phyloP scores from a whole-genome alignment of 148 eudicot species.

The Gaultheria prostrata region DNA sequence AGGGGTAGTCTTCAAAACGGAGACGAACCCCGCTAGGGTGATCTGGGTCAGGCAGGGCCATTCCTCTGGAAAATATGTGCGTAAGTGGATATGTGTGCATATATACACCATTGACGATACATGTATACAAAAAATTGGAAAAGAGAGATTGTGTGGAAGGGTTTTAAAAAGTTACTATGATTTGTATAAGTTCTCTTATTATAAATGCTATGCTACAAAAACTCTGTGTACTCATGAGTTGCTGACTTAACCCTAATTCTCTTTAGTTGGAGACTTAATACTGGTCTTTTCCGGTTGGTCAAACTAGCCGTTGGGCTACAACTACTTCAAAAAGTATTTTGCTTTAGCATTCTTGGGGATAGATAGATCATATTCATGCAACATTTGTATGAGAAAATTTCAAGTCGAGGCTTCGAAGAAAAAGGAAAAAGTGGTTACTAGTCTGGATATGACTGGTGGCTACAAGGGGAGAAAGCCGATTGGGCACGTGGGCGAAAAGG shows the following conservation, averaged over 20 bases:
- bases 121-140: neutral
- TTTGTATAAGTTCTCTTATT: too few species aligned
- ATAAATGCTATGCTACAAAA: too few species aligned
- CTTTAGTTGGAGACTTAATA: neutral
- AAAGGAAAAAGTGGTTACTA: neutral
- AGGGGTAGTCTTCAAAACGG: constrained; percentile 34
- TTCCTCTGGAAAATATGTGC: constrained; percentile 11
- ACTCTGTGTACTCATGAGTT: too few species aligned
- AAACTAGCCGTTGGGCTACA: neutral
- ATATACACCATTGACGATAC: neutral
- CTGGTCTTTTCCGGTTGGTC: neutral
- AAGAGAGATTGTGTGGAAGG: neutral
- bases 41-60: constrained; percentile 17
- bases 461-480: neutral
- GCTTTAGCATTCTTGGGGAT: neutral
- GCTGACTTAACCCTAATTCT: too few species aligned
- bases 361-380: neutral
- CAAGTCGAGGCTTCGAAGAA: neutral
- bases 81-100: neutral
- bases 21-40: constrained; percentile 18
- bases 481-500: neutral
- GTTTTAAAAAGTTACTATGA: neutral
- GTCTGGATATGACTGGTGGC: neutral
- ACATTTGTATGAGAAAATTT: neutral
- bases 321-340: neutral